These are phyloP conservation scores for Penicillium psychrofluorescens DNA, from an alignment of 495 filamentous ascomycete species.

Conservation along the genomic window DNA sequence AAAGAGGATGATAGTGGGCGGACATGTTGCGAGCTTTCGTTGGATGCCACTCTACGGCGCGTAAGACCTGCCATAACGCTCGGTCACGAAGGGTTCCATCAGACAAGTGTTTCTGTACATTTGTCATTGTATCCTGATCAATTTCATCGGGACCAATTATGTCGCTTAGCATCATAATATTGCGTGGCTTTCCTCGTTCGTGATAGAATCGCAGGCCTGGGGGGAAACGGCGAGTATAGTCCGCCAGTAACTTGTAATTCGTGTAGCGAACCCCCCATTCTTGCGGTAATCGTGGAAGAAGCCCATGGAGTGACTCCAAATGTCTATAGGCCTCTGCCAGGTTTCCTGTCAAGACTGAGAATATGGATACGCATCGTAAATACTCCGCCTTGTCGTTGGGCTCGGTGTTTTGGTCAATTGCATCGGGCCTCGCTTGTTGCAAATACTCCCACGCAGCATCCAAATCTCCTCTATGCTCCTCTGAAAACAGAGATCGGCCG, in stretches of 20 bases:
- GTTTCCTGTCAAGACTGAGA: constrained; percentile 11
- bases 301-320: constrained; percentile 2
- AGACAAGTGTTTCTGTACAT: constrained; percentile 1
- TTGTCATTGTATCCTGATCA: constrained; percentile 1
- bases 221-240: constrained; percentile 15
- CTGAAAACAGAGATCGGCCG: constrained; percentile 15
- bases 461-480: constrained; percentile 17
- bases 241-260: constrained; percentile 13
- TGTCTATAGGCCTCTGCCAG: constrained; percentile 11
- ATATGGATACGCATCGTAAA: constrained; percentile 12
- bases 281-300: constrained; percentile 7
- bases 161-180: constrained; percentile 6
- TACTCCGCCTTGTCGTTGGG: constrained; percentile 8
- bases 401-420: background rate
- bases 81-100: constrained; percentile 3
- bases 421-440: background rate
- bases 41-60: background rate
- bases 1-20: constrained; percentile 3
- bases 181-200: constrained; percentile 8
- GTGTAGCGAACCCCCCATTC: constrained; percentile 20
- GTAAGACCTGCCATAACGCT: constrained; percentile 1
- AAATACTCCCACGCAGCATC: constrained; percentile 11
- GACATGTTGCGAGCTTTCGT: background rate
- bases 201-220: constrained; percentile 16
- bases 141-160: constrained; percentile 9